These are phyloP conservation scores for Ascochyta pisi DNA, from an alignment of 2,329 filamentous ascomycete species.

Conservation along the genomic window DNA sequence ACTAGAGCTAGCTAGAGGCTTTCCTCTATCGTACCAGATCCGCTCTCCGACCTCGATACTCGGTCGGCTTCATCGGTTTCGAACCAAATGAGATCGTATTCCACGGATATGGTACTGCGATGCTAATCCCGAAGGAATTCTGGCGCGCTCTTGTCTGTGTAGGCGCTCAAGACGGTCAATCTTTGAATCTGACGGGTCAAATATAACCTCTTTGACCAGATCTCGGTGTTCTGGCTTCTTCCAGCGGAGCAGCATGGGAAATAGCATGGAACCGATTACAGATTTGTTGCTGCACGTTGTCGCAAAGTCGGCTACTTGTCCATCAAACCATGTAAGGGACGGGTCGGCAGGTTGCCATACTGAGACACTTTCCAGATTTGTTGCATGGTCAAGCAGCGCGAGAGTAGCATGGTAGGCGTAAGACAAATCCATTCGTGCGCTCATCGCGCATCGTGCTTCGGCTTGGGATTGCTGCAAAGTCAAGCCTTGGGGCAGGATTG, in stretches of 20 bases:
- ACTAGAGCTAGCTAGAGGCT: not conserved
- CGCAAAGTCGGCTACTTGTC: slow-evolving; percentile 31
- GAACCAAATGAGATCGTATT: slow-evolving; percentile 22
- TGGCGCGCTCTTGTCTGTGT: slow-evolving; percentile 26
- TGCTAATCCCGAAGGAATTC: slow-evolving; percentile 32
- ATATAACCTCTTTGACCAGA: slow-evolving; percentile 29
- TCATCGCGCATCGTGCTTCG: slow-evolving; percentile 20
- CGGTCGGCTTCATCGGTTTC: slow-evolving; percentile 2
- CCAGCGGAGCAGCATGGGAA: slow-evolving; percentile 33
- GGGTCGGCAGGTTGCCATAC: slow-evolving; percentile 39
- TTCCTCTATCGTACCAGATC: not conserved
- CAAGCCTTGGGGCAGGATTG: slow-evolving; percentile 21
- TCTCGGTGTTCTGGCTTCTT: slow-evolving; percentile 33
- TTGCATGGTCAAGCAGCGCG: slow-evolving; percentile 25
- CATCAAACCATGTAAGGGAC: slow-evolving; percentile 30
- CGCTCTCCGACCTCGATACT: not conserved
- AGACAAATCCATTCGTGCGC: slow-evolving; percentile 37
- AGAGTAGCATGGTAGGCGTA: slow-evolving; percentile 32
- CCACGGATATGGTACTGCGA: slow-evolving; percentile 34
- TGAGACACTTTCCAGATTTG: slow-evolving; percentile 29
- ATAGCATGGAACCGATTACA: slow-evolving; percentile 26
- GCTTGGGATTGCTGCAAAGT: slow-evolving; percentile 26
- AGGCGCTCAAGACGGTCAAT: slow-evolving; percentile 14
- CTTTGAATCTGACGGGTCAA: slow-evolving; percentile 17
- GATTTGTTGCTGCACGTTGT: slow-evolving; percentile 36